Conservation (phyloP, 208 protist genomes). For the Crithidia acanthocephali region DNA sequence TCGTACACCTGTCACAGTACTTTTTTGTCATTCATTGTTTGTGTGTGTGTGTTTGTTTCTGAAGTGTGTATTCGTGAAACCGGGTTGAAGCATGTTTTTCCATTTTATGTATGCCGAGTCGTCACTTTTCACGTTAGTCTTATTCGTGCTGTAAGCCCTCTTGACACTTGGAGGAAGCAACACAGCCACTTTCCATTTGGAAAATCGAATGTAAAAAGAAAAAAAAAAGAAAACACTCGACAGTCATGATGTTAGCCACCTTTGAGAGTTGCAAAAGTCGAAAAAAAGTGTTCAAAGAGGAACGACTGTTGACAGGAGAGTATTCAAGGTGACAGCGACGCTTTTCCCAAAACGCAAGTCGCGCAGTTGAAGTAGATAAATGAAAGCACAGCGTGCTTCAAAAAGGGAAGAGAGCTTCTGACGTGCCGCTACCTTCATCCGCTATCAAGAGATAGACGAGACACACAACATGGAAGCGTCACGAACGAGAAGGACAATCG, state of each 20-base stretch:
- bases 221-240: constrained; percentile 17
- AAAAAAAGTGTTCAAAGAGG: too few species aligned
- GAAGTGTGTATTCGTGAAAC: background rate
- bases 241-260: constrained; percentile 4
- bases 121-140: background rate
- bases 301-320: too few species aligned
- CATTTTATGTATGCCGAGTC: background rate
- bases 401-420: too few species aligned
- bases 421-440: too few species aligned
- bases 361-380: too few species aligned
- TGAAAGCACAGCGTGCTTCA: too few species aligned
- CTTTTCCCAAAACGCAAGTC: too few species aligned
- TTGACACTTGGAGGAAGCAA: background rate
- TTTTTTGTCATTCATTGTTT: background rate
- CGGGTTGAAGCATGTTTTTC: background rate
- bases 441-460: too few species aligned
- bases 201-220: constrained; percentile 14
- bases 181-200: background rate
- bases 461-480: too few species aligned
- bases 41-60: background rate
- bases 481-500: too few species aligned
- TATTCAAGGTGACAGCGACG: too few species aligned
- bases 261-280: too few species aligned
- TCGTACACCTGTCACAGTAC: background rate
- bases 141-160: background rate